Base-by-base conservation (phyloP, 108 stramenopile species). In the Skeletonema tropicum region DNA sequence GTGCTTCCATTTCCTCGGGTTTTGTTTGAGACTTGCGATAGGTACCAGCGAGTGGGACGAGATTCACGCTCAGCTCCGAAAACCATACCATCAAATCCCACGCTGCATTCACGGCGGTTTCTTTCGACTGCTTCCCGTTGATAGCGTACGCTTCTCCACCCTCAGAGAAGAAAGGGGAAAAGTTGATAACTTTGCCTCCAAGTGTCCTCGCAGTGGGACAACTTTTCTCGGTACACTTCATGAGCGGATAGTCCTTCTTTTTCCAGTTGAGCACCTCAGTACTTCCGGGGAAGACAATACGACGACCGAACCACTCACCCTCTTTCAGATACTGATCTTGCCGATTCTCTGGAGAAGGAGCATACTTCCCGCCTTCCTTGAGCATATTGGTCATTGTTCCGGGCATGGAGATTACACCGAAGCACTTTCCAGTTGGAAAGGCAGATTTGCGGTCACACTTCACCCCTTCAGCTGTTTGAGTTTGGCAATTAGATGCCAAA, bases 51-150 rank as follows among this genome's bases (percentile, higher is more conserved):
- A 80, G 57, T 25, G 79, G 79, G 48, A 80, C 59, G 12, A 71
- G 52, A 8, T 57, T 62, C 14, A 75, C 69, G 61, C 62, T 62
- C 63, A 80, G 70, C 41, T 62, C 23, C 29, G 79, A 57, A 30
- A 75, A 57, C 79, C 79, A 80, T 12, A 69, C 39, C 61, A 80
- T 75, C 74, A 80, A 70, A 63, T 80, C 79, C 79, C 79, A 80
- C 49, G 75, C 75, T 45, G 65, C 71, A 64, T 70, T 41, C n/a
- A 58, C 64, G 48, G 79, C 79, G n/a, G 46, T 39, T 7, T 74
- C 62, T 48, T 80, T 80, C 2, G 79, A 80, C 36, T 80, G 79
- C 12, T 69, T 25, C 6, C 79, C 79, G 35, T 80, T 80, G 57
- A 80, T 55, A 6, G 79, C 79, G 23, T 75, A 80, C 21, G 68